Evolutionary conservation across 805 yeast genomes (phyloP), one percentile per base, ranked within the genome.

Genomic region (Candida multigemmis): DNA sequence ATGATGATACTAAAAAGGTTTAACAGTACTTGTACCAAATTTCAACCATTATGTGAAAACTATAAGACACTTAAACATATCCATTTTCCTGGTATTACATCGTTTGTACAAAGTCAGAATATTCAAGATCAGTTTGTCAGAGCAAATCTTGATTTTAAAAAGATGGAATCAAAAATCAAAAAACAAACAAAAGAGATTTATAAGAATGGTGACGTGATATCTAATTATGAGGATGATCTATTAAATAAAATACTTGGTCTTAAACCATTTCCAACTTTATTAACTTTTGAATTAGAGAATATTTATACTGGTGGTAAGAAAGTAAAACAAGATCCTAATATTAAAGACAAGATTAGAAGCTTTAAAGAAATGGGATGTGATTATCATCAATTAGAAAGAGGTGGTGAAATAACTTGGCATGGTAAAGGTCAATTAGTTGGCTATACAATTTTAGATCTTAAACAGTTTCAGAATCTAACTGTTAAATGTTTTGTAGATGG

Each of bases 401-500:
- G 99, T 10, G 99, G 99, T 0, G 94, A 91, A 48, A 74, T 91
- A 1, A 91, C 98, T 0, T 91, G 83, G 63, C 99, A 91, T 56
- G 97, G 97, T 0, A 81, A 91, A 1, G 98, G 98, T 0, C 99
- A 91, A 52, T 47, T 85, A 20, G 95, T 87, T 2, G 74, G 84
- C 4, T 91, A 89, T 45, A 77, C 91, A 7, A 66, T 91, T 1
- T 28, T 62, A 28, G 60, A 91, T 48, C 57, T 91, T 28, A 65
- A 68, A 36, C 65, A 69, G 17, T 80, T 81, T 40, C 41, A 55
- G 18, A 54, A 66, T 26, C 54, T 81, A 24, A 62, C 77, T 0
- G 73, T 80, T 1, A 65, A 74, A 36, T 78, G 85, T 47, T 76
- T 70, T 41, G 82, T 84, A 2, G 65, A 57, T 16, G 53, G 74